Evolutionary conservation across 2,329 filamentous ascomycete genomes (phyloP), one percentile per base, ranked within the genome.

Genomic region (Alternaria rosae): DNA sequence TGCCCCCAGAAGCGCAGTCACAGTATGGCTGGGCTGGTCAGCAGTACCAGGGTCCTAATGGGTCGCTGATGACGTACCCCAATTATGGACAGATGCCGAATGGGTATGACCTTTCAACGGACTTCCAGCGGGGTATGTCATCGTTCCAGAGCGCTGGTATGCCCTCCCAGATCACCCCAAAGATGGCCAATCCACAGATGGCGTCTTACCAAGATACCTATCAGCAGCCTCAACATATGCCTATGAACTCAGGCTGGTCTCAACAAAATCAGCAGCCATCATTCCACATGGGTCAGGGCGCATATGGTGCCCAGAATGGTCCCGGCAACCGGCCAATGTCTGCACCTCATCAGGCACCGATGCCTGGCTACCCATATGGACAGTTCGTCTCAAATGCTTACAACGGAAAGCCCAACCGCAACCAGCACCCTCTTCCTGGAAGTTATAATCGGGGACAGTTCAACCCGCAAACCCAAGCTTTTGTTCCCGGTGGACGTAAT

Each of bases 401-500:
- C 60, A 77, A 75, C 21, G 74, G 73, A 15, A 76, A 92, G 25
- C 85, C 91, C 64, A 91, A 91, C 71, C 87, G 89, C 9, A 89
- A 91, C 60, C 91, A 93, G 74, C 92, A 97, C 76, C 92, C 92
- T 6, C 89, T 96, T 59, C 92, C 93, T 13, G 92, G 92, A 35
- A 95, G 91, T 79, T 96, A 88, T 76, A 92, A 91, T 74, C 87
- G 93, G 60, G 92, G 93, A 71, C 88, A 91, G 12, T 97, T 98
- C 82, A 97, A 97, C 75, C 94, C 94, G 1, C 94, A 97, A 81
- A 97, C 92, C 15, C 92, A 97, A 74, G 92, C 94, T 0, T 97
- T 98, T 78, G 88, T 97, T 23, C 94, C 94, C 2, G 85, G 84
- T 54, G 70, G 72, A 83, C 87, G 63, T 26, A 73, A 73, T 42